phyloP scores from a whole-genome alignment of 2,329 filamentous ascomycete species.

The Anisogramma anomala region DNA sequence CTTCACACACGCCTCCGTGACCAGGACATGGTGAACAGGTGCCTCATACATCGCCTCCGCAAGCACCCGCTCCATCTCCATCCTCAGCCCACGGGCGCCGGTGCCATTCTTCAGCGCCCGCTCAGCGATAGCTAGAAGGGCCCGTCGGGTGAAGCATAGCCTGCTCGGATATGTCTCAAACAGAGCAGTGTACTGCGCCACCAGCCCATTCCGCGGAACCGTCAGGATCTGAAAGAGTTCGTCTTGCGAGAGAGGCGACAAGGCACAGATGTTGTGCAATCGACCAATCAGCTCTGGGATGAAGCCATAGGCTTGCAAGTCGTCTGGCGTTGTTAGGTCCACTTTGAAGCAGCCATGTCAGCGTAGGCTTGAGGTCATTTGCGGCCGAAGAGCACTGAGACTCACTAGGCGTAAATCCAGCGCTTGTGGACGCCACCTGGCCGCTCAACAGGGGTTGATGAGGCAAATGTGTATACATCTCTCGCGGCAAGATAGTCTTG shows the following conservation, averaged over 20 bases:
- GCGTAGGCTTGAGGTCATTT: too few relatives aligned
- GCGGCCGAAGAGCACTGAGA: background rate
- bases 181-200: slow-evolving; percentile 79
- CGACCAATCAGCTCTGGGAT: slow-evolving; percentile 96
- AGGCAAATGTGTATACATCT: slow-evolving; percentile 45
- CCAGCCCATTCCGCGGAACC: slow-evolving; percentile 78
- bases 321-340: slow-evolving; percentile 61
- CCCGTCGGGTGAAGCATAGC: slow-evolving; percentile 70
- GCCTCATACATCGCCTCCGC: slow-evolving; percentile 74
- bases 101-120: slow-evolving; percentile 51
- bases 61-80: slow-evolving; percentile 68
- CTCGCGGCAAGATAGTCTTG: slow-evolving; percentile 52
- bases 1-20: slow-evolving; percentile 57
- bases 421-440: slow-evolving; percentile 20
- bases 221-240: slow-evolving; percentile 79
- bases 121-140: slow-evolving; percentile 70
- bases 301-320: slow-evolving; percentile 77
- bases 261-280: slow-evolving; percentile 77
- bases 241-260: slow-evolving; percentile 58
- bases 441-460: slow-evolving; percentile 32
- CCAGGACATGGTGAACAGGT: slow-evolving; percentile 62
- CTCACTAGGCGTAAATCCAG: slow-evolving; percentile 33
- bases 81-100: slow-evolving; percentile 67
- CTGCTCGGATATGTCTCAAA: slow-evolving; percentile 72
- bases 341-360: slow-evolving; percentile 25